Evolutionary conservation across 2,329 filamentous ascomycete species (phyloP).

Genomic region (Cordyceps tenuipes): DNA sequence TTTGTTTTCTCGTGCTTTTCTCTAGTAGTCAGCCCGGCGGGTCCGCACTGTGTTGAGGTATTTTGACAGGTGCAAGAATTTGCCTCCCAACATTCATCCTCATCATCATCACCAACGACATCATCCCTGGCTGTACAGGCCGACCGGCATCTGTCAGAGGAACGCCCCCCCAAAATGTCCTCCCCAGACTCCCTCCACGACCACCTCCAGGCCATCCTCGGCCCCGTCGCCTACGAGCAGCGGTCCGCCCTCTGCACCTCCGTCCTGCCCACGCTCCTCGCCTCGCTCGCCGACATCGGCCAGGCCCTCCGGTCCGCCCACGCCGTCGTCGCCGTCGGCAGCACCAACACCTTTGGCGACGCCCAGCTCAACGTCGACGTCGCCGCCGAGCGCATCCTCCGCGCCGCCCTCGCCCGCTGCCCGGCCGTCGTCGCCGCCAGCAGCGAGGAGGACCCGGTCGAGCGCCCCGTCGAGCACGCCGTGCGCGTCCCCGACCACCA

Average conservation of each 20-base stretch:
- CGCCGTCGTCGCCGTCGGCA: conserved; percentile 38
- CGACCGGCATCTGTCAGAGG: too few species aligned
- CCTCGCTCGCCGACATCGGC: conserved; percentile 36
- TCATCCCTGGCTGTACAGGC: neutral
- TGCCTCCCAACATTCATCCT: too few species aligned
- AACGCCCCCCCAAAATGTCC: neutral
- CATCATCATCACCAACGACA: neutral
- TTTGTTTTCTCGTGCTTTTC: neutral
- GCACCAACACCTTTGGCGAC: conserved; percentile 50
- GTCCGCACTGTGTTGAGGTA: conserved; percentile 5
- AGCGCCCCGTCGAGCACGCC: conserved; percentile 25
- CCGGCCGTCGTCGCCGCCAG: conserved; percentile 41
- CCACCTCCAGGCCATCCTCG: conserved; percentile 19
- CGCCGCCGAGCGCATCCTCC: conserved; percentile 39
- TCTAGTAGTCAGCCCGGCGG: neutral
- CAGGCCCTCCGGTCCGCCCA: conserved; percentile 35
- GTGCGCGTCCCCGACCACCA: neutral
- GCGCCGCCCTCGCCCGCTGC: conserved; percentile 34
- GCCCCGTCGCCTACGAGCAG: conserved; percentile 15
- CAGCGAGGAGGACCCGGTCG: conserved; percentile 54
- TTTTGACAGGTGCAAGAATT: neutral
- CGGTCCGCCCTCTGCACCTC: conserved; percentile 29
- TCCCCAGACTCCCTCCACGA: neutral
- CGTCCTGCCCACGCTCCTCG: conserved; percentile 41
- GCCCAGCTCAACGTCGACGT: conserved; percentile 53